Base-by-base conservation (phyloP, 1,284 basidiomycete species). In the Sanghuangporus sanghuang region DNA sequence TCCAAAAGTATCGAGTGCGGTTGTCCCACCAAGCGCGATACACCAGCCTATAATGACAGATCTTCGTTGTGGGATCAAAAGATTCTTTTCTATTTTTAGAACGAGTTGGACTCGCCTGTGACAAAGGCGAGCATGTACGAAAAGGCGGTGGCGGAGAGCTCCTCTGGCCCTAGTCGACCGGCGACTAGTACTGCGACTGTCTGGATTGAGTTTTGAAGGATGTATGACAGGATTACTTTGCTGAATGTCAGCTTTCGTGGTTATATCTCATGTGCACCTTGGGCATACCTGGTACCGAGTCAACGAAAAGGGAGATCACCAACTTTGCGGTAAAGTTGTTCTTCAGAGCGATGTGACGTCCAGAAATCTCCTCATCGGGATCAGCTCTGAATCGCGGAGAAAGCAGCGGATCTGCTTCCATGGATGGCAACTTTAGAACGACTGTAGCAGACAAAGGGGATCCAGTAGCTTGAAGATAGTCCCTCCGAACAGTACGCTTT, bases 81-180 rank as follows among this genome's bases (percentile, higher is more conserved):
- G 27, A 2, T 8, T 65, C 53, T 27, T 27, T 38, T 49, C 53
- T 32, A 27, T 12, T 12, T 35, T 57, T 38, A 48, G 36, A 61
- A 69, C 71, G 68, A 70, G 69, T 77, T 85, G 82, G 81, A 86
- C 87, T 84, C 73, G 82, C 88, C 86, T 79, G 87, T 86, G 38
- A 90, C 88, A 72, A 85, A 88, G 16, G 88, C 88, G 67, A 91
- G 74, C 88, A 90, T 90, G 69, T 88, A 75, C 32, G 86, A 82
- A 69, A 91, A 89, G 44, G 89, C 89, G 6, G 87, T 80, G 1
- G 83, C 84, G 1, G 87, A 89, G 3, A 91, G 77, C 68, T 87
- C 84, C 67, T 87, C 78, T 14, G 87, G 82, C 4, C 89, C 89
- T 3, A 90, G 78, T 12, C 82, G 81, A 12, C 87, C 87, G 3